phyloP scores from a whole-genome alignment of 2,329 filamentous ascomycete genomes.

The Monilinia laxa region DNA sequence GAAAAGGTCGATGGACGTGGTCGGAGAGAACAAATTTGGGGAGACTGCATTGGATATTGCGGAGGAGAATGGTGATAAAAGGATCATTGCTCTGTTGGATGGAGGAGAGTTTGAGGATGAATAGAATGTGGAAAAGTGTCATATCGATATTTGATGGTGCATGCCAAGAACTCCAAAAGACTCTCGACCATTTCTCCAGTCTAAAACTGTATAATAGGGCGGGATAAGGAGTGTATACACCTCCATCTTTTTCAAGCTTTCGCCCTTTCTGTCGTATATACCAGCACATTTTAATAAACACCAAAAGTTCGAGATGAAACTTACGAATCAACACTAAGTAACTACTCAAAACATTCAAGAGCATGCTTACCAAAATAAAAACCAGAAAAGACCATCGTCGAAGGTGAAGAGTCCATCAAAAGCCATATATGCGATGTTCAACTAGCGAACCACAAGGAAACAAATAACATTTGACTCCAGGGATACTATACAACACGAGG shows the following conservation, averaged over 20 bases:
- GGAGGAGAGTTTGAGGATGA: not conserved
- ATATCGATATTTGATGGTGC: too few species aligned
- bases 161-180: too few species aligned
- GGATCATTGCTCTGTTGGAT: constrained; percentile 25
- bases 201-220: too few species aligned
- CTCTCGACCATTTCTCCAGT: too few species aligned
- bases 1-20: constrained; percentile 20
- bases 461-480: too few species aligned
- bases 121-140: not conserved
- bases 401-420: too few species aligned
- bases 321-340: not conserved
- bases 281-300: not conserved
- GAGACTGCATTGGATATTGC: constrained; percentile 29
- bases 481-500: too few species aligned
- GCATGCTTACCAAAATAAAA: not conserved
- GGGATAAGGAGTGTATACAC: not conserved
- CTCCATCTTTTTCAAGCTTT: not conserved
- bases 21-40: constrained; percentile 24
- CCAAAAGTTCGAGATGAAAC: not conserved
- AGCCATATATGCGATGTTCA: too few species aligned
- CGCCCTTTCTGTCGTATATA: constrained; percentile 12
- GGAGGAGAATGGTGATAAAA: constrained; percentile 25
- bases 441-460: too few species aligned
- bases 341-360: not conserved
- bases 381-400: too few species aligned